phyloP scores from a whole-genome alignment of 306 rosid species.

The Glycine latifolia region DNA sequence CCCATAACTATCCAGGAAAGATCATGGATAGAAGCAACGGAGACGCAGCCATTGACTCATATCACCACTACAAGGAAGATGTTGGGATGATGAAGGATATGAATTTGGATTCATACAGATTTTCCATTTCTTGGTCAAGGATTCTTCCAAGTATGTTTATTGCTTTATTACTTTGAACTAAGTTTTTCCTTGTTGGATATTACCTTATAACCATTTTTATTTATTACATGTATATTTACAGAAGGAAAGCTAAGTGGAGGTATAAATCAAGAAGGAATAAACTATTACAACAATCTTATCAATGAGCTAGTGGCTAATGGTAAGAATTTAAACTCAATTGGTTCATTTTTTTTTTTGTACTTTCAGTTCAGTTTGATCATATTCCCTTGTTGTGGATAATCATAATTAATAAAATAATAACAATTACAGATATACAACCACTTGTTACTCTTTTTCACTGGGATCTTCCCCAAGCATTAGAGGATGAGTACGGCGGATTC shows the following conservation, averaged over 20 bases:
- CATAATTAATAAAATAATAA: too few species aligned
- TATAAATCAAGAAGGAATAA: conserved; percentile 59
- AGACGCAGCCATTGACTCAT: too few species aligned
- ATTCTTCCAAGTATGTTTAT: conserved; percentile 60
- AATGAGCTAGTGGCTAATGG: conserved; percentile 57
- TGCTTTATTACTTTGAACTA: background rate
- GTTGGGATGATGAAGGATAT: conserved; percentile 63
- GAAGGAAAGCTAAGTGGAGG: conserved; percentile 70
- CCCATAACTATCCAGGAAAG: too few species aligned
- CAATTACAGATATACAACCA: conserved; percentile 25
- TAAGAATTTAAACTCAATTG: conserved; percentile 29
- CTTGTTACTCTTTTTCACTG: conserved; percentile 67
- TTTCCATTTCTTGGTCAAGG: conserved; percentile 82
- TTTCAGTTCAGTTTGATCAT: too few species aligned
- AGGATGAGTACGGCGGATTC: conserved; percentile 69
- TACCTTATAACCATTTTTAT: background rate
- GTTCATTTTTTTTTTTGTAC: background rate
- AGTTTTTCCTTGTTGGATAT: background rate
- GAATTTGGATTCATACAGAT: conserved; percentile 67
- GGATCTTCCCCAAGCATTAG: conserved; percentile 70
- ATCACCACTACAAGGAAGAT: conserved; percentile 56
- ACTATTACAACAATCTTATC: conserved; percentile 66
- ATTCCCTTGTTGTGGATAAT: too few species aligned
- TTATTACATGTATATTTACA: background rate
- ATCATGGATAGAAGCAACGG: too few species aligned